Conservation (phyloP, 352 stramenopile species). For the Globisporangium canariense region DNA sequence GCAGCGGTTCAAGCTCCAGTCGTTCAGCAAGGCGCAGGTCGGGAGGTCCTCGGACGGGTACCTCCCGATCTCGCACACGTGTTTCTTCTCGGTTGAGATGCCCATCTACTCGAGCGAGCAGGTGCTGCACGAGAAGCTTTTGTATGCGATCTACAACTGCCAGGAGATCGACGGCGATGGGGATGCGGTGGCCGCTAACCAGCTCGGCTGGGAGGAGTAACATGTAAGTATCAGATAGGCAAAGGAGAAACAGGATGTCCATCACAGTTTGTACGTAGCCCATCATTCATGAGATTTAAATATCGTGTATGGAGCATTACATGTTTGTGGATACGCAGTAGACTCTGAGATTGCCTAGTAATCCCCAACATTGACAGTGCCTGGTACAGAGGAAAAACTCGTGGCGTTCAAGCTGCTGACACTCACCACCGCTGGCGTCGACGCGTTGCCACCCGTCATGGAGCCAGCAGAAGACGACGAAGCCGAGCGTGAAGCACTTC, state of each 20-base stretch:
- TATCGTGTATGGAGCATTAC: not conserved
- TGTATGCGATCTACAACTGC: slow-evolving; percentile 94
- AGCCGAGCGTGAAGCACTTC: not conserved
- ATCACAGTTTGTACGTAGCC: not conserved
- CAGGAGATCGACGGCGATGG: slow-evolving; percentile 90
- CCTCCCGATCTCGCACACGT: slow-evolving; percentile 97
- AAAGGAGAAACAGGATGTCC: not conserved
- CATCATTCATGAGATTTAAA: not conserved
- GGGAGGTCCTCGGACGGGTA: slow-evolving; percentile 67
- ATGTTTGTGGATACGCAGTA: not conserved
- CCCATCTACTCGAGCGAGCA: slow-evolving; percentile 90
- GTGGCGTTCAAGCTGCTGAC: not conserved
- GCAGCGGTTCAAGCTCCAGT: slow-evolving; percentile 91
- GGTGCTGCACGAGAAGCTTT: slow-evolving; percentile 71
- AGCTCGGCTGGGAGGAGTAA: slow-evolving; percentile 75
- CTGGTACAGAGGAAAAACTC: not conserved
- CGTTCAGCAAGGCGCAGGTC: slow-evolving; percentile 60
- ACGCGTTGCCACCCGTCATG: not conserved
- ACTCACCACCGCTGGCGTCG: not conserved
- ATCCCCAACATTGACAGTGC: slow-evolving; percentile 17
- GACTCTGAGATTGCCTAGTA: slow-evolving; percentile 2
- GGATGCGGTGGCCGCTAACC: slow-evolving; percentile 75
- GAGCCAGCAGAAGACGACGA: not conserved
- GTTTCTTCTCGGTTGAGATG: slow-evolving; percentile 97
- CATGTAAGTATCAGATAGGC: not conserved